Conservation (phyloP, 164 flowering plant species). For the Vitis riparia region DNA sequence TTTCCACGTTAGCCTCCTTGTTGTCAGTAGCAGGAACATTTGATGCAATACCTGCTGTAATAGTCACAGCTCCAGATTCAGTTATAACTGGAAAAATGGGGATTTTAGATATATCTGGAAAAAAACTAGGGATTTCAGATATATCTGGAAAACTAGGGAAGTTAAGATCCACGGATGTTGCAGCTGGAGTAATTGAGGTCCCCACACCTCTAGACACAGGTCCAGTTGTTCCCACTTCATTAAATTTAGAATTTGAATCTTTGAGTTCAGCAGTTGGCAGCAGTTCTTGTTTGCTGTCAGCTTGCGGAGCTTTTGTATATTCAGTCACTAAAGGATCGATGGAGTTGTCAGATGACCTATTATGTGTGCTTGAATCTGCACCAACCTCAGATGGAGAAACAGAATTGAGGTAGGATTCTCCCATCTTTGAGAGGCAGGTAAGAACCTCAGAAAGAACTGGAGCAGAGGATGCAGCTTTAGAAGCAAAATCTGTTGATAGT, state of each 20-base stretch:
- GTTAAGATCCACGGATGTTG: constrained; percentile 3
- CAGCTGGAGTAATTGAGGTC: constrained; percentile 2
- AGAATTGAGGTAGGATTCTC: constrained; percentile 21
- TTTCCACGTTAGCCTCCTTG: no score
- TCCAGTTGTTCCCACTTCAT: not conserved
- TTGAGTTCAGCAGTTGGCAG: not conserved
- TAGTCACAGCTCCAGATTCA: constrained; percentile 4
- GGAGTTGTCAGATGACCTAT: constrained; percentile 10
- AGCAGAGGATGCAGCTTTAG: constrained; percentile 45
- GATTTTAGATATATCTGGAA: no score
- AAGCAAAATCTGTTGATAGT: constrained; percentile 41
- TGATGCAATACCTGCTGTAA: no score
- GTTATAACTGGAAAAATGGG: constrained; percentile 3
- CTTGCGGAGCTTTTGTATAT: constrained; percentile 16
- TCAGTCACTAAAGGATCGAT: constrained; percentile 3
- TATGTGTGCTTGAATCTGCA: constrained; percentile 11
- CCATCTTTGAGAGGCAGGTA: constrained; percentile 41
- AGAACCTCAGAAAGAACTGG: constrained; percentile 53
- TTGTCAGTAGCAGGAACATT: no score
- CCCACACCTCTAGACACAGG: constrained; percentile 8
- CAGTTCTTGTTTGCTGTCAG: constrained; percentile 2
- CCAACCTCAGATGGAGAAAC: constrained; percentile 25
- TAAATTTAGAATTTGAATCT: constrained; percentile 3
- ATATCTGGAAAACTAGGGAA: no score
- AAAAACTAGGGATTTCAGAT: no score